These are phyloP conservation scores for Phytopythium cucurbitacearum DNA, from an alignment of 352 stramenopile species.

Conservation along the genomic window DNA sequence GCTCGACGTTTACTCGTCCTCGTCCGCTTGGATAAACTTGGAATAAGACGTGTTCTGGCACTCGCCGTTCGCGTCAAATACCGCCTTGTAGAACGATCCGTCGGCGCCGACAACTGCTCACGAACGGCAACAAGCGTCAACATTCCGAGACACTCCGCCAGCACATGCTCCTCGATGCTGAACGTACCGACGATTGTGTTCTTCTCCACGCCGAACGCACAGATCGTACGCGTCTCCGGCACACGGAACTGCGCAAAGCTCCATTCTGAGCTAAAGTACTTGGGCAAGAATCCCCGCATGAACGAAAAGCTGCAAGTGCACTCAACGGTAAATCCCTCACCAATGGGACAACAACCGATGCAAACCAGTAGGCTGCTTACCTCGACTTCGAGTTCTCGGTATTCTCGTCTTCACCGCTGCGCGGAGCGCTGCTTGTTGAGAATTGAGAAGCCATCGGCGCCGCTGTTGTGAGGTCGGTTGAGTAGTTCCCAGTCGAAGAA, in stretches of 20 bases:
- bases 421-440: conserved; percentile 36
- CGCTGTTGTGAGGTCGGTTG: conserved; percentile 24
- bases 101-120: conserved; percentile 79
- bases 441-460: conserved; percentile 45
- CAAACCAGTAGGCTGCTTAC: conserved; percentile 13
- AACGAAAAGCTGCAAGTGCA: conserved; percentile 68
- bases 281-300: conserved; percentile 87
- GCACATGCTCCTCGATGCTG: neutral
- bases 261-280: conserved; percentile 94
- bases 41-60: conserved; percentile 89
- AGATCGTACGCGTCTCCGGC: conserved; percentile 88
- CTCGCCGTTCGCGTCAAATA: conserved; percentile 84
- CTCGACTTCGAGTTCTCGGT: conserved; percentile 88
- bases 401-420: conserved; percentile 66
- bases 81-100: conserved; percentile 87
- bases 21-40: conserved; percentile 88
- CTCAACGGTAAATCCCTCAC: neutral
- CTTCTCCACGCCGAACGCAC: conserved; percentile 90
- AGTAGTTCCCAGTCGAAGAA: conserved; percentile 36
- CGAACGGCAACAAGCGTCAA: conserved; percentile 6
- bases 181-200: conserved; percentile 89
- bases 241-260: conserved; percentile 93
- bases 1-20: conserved; percentile 65
- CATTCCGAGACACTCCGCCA: no score
- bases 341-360: neutral